A percentile compares a stretch with the other conserved stretches of the same genome.
Evolutionary conservation across 495 filamentous ascomycete species (phyloP).

Genomic region (Usnea hakonensis): DNA sequence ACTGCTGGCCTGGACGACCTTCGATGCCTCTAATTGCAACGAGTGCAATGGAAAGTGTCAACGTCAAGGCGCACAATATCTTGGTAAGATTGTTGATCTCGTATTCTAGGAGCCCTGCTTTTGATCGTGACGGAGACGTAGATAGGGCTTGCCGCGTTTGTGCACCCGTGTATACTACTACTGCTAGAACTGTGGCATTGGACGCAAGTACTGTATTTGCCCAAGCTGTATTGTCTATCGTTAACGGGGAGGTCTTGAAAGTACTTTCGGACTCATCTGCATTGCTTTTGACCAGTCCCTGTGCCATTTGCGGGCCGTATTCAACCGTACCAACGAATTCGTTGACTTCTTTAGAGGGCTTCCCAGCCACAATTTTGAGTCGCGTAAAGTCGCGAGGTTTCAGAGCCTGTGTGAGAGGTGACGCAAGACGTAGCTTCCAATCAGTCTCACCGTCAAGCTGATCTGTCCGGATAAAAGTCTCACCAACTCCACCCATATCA

Average conservation of each 20-base stretch:
- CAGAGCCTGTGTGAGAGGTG: slow-evolving; percentile 70
- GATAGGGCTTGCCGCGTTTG: slow-evolving; percentile 93
- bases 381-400: slow-evolving; percentile 59
- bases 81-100: slow-evolving; percentile 99
- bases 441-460: slow-evolving; percentile 98
- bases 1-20: slow-evolving; percentile 53
- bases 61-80: slow-evolving; percentile 83
- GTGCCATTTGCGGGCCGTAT: slow-evolving; percentile 33
- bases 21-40: slow-evolving; percentile 80
- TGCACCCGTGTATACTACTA: slow-evolving; percentile 87
- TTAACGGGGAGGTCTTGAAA: slow-evolving; percentile 59
- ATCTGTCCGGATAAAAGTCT: slow-evolving; percentile 96
- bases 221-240: slow-evolving; percentile 98
- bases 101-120: slow-evolving; percentile 85
- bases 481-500: slow-evolving; percentile 48
- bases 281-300: slow-evolving; percentile 26
- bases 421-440: slow-evolving; percentile 91
- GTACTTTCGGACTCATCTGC: slow-evolving; percentile 3
- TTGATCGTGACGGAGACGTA: slow-evolving; percentile 82
- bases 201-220: slow-evolving; percentile 95
- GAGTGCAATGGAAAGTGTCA: slow-evolving; percentile 79
- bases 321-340: slow-evolving; percentile 85
- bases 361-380: slow-evolving; percentile 71
- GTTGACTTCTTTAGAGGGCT: slow-evolving; percentile 86
- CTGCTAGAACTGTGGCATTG: slow-evolving; percentile 76